These are phyloP conservation scores for Escallonia herrerae DNA, from an alignment of 129 eudicot genomes.

Conservation along the genomic window DNA sequence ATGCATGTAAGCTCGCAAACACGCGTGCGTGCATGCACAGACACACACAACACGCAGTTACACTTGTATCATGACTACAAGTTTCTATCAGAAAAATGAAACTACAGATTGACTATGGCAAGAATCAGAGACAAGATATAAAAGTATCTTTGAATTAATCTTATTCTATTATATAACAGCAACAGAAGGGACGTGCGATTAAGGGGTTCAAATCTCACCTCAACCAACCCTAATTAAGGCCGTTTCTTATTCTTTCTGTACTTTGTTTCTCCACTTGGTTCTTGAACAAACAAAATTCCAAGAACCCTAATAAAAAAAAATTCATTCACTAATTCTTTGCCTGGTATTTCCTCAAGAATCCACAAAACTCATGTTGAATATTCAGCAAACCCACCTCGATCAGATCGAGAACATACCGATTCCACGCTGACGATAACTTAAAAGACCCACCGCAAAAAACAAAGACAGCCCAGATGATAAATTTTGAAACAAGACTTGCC, in stretches of 20 bases:
- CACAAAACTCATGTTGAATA: too few species aligned
- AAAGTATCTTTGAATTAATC: too few species aligned
- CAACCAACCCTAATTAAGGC: neutral
- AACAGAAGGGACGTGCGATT: too few species aligned
- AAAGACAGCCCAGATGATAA: neutral
- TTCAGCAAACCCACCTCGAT: neutral
- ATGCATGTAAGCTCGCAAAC: neutral
- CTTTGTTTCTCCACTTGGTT: neutral
- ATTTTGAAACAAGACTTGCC: neutral
- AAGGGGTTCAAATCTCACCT: neutral
- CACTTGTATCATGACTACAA: neutral
- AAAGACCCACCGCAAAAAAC: neutral
- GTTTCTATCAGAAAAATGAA: too few species aligned
- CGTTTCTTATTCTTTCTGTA: neutral
- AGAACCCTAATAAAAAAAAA: neutral
- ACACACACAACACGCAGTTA: neutral
- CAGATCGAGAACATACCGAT: neutral
- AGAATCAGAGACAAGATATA: too few species aligned
- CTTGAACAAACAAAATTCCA: neutral
- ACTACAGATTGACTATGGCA: too few species aligned
- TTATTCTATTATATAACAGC: too few species aligned
- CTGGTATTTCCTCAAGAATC: neutral
- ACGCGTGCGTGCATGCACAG: neutral
- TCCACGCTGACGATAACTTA: neutral
- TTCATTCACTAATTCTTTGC: neutral